These are phyloP conservation scores for Penicillium tannophilum DNA, from an alignment of 495 filamentous ascomycete species.

Conservation along the genomic window DNA sequence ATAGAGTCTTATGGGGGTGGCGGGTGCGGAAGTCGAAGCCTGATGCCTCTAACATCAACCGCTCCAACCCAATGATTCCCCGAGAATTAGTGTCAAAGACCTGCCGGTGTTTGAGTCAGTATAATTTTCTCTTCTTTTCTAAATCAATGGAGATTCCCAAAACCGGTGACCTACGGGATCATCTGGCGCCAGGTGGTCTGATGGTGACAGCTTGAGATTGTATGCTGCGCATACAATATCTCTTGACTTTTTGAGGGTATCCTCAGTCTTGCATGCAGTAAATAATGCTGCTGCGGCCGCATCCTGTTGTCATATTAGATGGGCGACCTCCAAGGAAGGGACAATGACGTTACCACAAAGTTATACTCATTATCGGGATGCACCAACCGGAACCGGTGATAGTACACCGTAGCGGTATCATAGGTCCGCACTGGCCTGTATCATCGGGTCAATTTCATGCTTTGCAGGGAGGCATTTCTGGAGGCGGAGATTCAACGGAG, in stretches of 20 bases:
- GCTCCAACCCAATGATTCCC: conserved; percentile 82
- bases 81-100: conserved; percentile 75
- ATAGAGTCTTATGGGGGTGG: conserved; percentile 78
- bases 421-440: conserved; percentile 77
- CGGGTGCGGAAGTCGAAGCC: conserved; percentile 94
- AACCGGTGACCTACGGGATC: conserved; percentile 59
- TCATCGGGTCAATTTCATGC: conserved; percentile 15
- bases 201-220: conserved; percentile 72
- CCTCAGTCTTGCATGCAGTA: conserved; percentile 94
- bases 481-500: conserved; percentile 7
- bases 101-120: conserved; percentile 41
- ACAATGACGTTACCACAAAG: conserved; percentile 41
- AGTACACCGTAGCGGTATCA: conserved; percentile 81
- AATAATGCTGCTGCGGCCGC: conserved; percentile 86
- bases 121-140: not conserved
- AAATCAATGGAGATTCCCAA: not conserved
- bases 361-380: conserved; percentile 74
- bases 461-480: conserved; percentile 6
- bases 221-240: conserved; percentile 90
- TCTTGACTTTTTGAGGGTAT: conserved; percentile 93
- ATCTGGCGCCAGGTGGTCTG: conserved; percentile 79
- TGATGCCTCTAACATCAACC: conserved; percentile 90
- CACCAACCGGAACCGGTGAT: conserved; percentile 83
- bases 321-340: not conserved
- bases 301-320: conserved; percentile 54